Evolutionary conservation across 148 eudicot genomes (phyloP), one percentile per base, ranked within the genome.

Genomic region (Arbutus unedo): DNA sequence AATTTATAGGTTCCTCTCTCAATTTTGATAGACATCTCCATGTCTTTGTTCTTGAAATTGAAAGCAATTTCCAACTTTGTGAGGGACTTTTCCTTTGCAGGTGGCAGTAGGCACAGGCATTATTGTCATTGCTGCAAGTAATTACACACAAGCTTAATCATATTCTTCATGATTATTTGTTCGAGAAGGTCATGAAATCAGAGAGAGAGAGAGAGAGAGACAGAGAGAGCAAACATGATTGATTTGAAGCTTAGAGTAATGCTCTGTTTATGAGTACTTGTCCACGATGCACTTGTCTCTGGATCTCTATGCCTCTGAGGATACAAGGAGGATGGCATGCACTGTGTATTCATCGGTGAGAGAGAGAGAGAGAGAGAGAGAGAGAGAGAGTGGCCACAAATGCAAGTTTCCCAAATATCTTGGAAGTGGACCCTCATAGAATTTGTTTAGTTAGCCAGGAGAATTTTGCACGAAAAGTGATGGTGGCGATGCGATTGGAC

Each of bases 271-370:
- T 21, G 78, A 79, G 45, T 18, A 82, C 76, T 48, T 21, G 82
- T 45, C 83, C 87, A 53, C 74, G 82, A 53, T 49, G 78, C n/a
- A n/a, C 18, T 49, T 72, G 0, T 59, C 44, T 48, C 25, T n/a
- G 38, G 31, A 38, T 84, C 57, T 74, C 44, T 43, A 4, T 76
- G 86, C 70, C 59, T 55, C 11, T 53, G 81, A 70, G 48, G 76
- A 48, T 82, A 72, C 64, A 62, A 82, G 62, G 82, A 78, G 6
- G 85, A 79, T 78, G 85, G 68, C 50, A 60, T 50, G 48, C 59
- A 82, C 59, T 79, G 84, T 47, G 51, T 50, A 44, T 82, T 53
- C 87, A 85, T 85, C 38, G 4, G 53, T 14, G 13, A 43, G 77
- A 45, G 77, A 79, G 77, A 49, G 83, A 59, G 73, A 18, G 74